These are phyloP conservation scores for Penicillium soppii DNA, from an alignment of 495 filamentous ascomycete genomes.

Conservation along the genomic window DNA sequence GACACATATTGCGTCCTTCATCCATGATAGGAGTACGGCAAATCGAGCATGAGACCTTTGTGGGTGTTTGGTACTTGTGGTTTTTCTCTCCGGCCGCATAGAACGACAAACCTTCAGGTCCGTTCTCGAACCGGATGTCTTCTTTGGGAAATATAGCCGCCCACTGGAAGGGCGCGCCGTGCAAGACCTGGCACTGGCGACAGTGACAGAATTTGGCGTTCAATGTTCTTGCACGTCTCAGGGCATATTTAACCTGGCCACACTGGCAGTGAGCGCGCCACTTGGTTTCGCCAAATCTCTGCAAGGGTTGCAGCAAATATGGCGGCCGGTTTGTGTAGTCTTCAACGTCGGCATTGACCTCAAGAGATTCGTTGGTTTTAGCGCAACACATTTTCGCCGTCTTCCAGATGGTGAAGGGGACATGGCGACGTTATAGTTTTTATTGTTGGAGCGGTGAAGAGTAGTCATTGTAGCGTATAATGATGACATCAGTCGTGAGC, in stretches of 20 bases:
- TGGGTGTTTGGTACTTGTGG: slow-evolving; percentile 69
- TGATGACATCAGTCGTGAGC: too few relatives aligned
- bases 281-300: slow-evolving; percentile 57
- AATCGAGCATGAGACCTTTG: slow-evolving; percentile 79
- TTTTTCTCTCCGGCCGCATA: slow-evolving; percentile 67
- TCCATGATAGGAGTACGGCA: slow-evolving; percentile 88
- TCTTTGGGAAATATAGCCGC: slow-evolving; percentile 84
- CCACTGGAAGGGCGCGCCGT: slow-evolving; percentile 89
- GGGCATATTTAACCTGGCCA: slow-evolving; percentile 67
- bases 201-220: slow-evolving; percentile 86
- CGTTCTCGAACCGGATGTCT: slow-evolving; percentile 74
- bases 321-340: too few relatives aligned
- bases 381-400: too few relatives aligned
- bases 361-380: too few relatives aligned
- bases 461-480: too few relatives aligned
- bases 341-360: too few relatives aligned
- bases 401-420: too few relatives aligned
- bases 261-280: slow-evolving; percentile 81
- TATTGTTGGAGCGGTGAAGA: too few relatives aligned
- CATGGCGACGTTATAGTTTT: too few relatives aligned
- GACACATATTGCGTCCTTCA: slow-evolving; percentile 81
- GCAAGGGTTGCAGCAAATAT: too few relatives aligned
- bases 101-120: slow-evolving; percentile 71
- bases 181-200: slow-evolving; percentile 75
- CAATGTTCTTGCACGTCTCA: slow-evolving; percentile 67